A percentile compares a stretch with the other conserved stretches of the same genome.
Evolutionary conservation across 176 grass and related monocot species (phyloP).

Genomic region (Bromus sterilis): DNA sequence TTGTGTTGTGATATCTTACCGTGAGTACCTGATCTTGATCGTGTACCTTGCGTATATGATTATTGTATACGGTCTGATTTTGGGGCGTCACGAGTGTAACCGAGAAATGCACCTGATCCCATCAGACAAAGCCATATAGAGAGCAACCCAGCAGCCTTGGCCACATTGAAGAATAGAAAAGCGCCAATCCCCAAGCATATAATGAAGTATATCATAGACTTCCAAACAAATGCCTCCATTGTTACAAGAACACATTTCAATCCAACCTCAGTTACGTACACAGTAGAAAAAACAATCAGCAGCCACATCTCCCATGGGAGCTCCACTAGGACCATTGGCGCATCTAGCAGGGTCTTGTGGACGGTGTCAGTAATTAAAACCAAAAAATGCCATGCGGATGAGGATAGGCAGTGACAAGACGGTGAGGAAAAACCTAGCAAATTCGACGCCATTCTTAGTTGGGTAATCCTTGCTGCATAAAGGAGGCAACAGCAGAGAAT

Average conservation of each 20-base stretch:
- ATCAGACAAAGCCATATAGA: not conserved
- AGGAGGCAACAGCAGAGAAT: not conserved
- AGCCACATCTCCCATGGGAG: not conserved
- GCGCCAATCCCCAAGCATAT: not conserved
- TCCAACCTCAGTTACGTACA: not conserved
- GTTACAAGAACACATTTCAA: not conserved
- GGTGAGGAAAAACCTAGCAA: accelerated
- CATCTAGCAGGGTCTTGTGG: not conserved
- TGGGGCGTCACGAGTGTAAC: no score
- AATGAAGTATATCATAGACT: not conserved
- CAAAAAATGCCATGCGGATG: not conserved
- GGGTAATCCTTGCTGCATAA: no score
- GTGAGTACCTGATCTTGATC: no score
- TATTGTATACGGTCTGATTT: no score
- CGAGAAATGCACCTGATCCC: not conserved
- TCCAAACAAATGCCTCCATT: not conserved
- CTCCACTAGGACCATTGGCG: not conserved
- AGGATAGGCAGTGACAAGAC: not conserved
- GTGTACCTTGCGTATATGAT: no score
- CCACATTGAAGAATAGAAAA: not conserved
- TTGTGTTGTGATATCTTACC: no score
- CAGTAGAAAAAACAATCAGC: not conserved
- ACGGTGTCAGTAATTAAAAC: not conserved
- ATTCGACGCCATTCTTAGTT: not conserved
- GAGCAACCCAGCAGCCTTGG: not conserved